These are phyloP conservation scores for Bromus sterilis DNA, from an alignment of 176 grass and related monocot genomes.

Conservation along the genomic window DNA sequence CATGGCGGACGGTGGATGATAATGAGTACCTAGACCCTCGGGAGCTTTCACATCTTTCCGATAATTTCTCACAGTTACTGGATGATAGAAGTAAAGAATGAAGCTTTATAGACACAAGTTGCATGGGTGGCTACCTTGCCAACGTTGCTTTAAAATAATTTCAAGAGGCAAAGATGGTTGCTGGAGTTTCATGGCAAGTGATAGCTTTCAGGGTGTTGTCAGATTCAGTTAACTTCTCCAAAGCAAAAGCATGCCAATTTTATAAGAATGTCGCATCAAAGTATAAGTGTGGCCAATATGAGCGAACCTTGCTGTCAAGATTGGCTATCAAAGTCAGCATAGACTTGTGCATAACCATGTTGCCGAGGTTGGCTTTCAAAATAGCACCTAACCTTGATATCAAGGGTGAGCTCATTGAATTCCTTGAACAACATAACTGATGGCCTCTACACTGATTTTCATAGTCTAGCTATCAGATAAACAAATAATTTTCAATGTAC, in stretches of 20 bases:
- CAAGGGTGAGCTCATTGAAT: too few species aligned
- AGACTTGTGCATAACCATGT: too few species aligned
- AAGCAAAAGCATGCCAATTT: constrained; percentile 48
- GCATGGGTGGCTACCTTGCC: constrained; percentile 43
- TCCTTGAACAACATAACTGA: too few species aligned
- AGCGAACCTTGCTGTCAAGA: not conserved
- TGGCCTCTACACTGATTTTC: too few species aligned
- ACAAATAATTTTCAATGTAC: too few species aligned
- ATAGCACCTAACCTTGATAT: too few species aligned
- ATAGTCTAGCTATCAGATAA: too few species aligned
- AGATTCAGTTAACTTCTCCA: constrained; percentile 66
- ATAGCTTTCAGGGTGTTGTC: constrained; percentile 48
- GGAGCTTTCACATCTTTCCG: too few species aligned
- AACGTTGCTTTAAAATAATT: constrained; percentile 56
- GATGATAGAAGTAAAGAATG: not conserved
- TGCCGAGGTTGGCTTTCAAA: too few species aligned
- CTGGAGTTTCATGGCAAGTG: constrained; percentile 56
- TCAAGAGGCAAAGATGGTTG: constrained; percentile 55
- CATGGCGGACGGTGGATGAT: too few species aligned
- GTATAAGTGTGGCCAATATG: not conserved
- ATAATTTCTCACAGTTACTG: too few species aligned
- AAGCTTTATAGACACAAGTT: not conserved
- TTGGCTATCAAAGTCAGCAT: not conserved
- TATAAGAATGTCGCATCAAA: constrained; percentile 10
- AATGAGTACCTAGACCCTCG: too few species aligned